Percentiles rank a stretch among this genome's conserved stretches.
These are phyloP conservation scores for Penicillium lagena DNA, from an alignment of 495 filamentous ascomycete genomes.

Conservation along the genomic window DNA sequence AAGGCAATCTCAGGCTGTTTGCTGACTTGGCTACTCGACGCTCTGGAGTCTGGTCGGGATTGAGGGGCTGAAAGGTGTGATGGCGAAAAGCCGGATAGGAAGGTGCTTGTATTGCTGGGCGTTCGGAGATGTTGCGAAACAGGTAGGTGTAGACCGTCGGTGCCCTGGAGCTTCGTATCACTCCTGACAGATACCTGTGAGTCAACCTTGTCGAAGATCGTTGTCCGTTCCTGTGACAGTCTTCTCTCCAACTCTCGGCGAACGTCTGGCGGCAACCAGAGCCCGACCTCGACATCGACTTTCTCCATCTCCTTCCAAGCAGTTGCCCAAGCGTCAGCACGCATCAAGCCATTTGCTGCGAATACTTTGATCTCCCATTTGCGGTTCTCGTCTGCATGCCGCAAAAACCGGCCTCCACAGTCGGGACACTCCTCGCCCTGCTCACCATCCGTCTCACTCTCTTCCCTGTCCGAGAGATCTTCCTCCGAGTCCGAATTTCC, in stretches of 20 bases:
- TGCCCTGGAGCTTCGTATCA: too few species aligned
- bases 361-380: constrained; percentile 86
- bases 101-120: constrained; percentile 5
- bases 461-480: constrained; percentile 19
- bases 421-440: constrained; percentile 52
- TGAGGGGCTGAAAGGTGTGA: background rate
- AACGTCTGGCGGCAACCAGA: constrained; percentile 55
- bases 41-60: background rate
- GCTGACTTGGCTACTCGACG: background rate
- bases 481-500: constrained; percentile 27
- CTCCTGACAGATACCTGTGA: background rate
- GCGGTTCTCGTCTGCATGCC: constrained; percentile 37
- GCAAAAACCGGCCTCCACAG: constrained; percentile 50
- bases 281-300: constrained; percentile 86
- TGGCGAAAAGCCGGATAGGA: background rate
- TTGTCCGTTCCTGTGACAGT: constrained; percentile 17
- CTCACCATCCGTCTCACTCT: constrained; percentile 29
- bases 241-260: constrained; percentile 39
- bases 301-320: constrained; percentile 97
- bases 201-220: constrained; percentile 3
- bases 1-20: constrained; percentile 35
- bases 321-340: constrained; percentile 83
- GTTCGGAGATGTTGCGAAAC: constrained; percentile 3
- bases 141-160: constrained; percentile 1
- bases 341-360: constrained; percentile 90